These are phyloP conservation scores for Fomes fomentarius DNA, from an alignment of 1,284 basidiomycete genomes.

Conservation along the genomic window DNA sequence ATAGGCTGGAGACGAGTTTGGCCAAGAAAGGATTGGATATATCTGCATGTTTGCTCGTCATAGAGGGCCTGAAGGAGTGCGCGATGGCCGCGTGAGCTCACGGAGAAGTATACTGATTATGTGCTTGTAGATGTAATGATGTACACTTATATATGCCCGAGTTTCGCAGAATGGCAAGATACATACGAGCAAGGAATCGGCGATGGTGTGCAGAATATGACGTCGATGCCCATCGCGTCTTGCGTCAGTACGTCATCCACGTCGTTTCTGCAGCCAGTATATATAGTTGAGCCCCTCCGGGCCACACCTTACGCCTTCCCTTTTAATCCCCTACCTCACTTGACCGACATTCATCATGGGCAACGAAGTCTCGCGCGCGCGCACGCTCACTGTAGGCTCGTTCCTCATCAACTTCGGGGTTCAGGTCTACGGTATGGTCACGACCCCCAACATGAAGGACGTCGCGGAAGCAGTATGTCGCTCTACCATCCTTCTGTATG, in stretches of 20 bases:
- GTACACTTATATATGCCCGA: no score
- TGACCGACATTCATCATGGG: conserved; percentile 23
- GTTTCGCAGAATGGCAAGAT: background rate
- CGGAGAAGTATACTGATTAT: no score
- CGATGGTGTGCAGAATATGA: background rate
- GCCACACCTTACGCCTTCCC: background rate
- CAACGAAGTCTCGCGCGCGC: conserved; percentile 33
- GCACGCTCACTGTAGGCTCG: conserved; percentile 32
- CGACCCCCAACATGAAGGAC: conserved; percentile 39
- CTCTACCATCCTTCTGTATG: background rate
- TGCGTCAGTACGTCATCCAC: no score
- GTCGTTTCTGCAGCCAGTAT: no score
- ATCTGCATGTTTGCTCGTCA: conserved; percentile 4
- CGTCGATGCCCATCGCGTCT: conserved; percentile 3
- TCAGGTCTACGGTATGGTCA: conserved; percentile 37
- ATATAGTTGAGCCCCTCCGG: background rate
- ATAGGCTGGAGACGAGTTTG: conserved; percentile 5
- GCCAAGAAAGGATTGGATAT: conserved; percentile 4
- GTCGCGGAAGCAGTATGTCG: conserved; percentile 36
- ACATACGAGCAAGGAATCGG: background rate
- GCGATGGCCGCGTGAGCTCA: background rate
- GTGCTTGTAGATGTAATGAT: no score
- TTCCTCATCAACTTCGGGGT: conserved; percentile 36
- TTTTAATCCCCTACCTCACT: conserved; percentile 24
- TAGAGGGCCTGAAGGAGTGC: conserved; percentile 3